Percentiles rank a stretch among this genome's conserved stretches.
Evolutionary conservation across 2,329 filamentous ascomycete genomes (phyloP).

Genomic region (Talaromyces funiculosus): DNA sequence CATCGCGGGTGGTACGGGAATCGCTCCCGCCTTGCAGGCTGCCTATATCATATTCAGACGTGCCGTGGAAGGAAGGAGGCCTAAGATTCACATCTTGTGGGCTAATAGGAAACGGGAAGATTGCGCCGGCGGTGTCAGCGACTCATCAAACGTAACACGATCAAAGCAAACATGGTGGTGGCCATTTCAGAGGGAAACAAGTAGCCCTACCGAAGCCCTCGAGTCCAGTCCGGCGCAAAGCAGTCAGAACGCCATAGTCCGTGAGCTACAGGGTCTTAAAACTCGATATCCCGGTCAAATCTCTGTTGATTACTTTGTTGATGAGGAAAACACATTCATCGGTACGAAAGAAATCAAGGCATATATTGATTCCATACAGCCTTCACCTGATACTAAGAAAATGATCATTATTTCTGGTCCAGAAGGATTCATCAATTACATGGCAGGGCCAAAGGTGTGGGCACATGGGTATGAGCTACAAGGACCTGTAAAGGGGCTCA

Average conservation of each 20-base stretch:
- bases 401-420: conserved; percentile 84
- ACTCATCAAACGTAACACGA: conserved; percentile 31
- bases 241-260: conserved; percentile 44
- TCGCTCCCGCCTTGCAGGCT: conserved; percentile 82
- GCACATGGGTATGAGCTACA: conserved; percentile 65
- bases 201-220: conserved; percentile 5
- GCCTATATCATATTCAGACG: conserved; percentile 53
- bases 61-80: conserved; percentile 26
- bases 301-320: conserved; percentile 69
- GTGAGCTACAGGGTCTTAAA: conserved; percentile 60
- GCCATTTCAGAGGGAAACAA: conserved; percentile 19
- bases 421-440: conserved; percentile 77
- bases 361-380: conserved; percentile 22
- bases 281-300: conserved; percentile 51
- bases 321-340: conserved; percentile 69
- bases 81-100: conserved; percentile 70
- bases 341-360: conserved; percentile 45
- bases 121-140: conserved; percentile 55
- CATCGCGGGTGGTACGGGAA: conserved; percentile 84
- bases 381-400: conserved; percentile 24
- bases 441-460: conserved; percentile 77
- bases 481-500: conserved; percentile 64
- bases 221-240: conserved; percentile 8
- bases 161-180: conserved; percentile 27
- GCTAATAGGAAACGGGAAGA: conserved; percentile 65